Conservation (phyloP, 2,329 filamentous ascomycete species). For the Curvularia sp. region DNA sequence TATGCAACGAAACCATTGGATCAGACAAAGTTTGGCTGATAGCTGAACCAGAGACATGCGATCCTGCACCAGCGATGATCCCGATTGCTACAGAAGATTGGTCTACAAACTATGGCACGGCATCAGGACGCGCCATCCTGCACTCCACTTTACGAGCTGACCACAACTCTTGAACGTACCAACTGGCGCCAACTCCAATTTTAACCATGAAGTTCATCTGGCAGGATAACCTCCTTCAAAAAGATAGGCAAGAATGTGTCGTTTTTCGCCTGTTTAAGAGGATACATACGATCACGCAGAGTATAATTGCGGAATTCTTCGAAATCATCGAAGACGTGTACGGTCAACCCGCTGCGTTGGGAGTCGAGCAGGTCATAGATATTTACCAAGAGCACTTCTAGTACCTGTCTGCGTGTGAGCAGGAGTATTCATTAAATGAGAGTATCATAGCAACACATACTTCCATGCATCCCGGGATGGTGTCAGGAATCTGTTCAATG, state of each 20-base stretch:
- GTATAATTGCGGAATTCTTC: no score
- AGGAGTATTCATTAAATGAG: neutral
- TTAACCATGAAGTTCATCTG: neutral
- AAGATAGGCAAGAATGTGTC: neutral
- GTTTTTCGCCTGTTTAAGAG: neutral
- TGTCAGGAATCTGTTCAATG: constrained; percentile 5
- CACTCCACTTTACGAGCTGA: neutral
- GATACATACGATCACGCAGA: neutral
- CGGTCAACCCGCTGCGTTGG: no score
- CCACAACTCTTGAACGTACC: neutral
- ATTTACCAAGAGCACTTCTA: no score
- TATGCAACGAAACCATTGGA: neutral
- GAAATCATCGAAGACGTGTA: no score
- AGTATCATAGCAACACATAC: neutral
- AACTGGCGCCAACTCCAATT: neutral
- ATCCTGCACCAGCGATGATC: neutral
- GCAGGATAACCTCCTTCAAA: neutral
- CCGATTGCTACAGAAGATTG: neutral
- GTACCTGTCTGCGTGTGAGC: neutral
- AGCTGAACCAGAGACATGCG: neutral
- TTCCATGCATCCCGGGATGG: constrained; percentile 12
- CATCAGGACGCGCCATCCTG: neutral
- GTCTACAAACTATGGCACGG: neutral
- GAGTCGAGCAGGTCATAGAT: no score
- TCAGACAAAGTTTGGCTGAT: neutral